Conservation (phyloP, 768 basidiomycete genomes). For the Trametes meyenii region DNA sequence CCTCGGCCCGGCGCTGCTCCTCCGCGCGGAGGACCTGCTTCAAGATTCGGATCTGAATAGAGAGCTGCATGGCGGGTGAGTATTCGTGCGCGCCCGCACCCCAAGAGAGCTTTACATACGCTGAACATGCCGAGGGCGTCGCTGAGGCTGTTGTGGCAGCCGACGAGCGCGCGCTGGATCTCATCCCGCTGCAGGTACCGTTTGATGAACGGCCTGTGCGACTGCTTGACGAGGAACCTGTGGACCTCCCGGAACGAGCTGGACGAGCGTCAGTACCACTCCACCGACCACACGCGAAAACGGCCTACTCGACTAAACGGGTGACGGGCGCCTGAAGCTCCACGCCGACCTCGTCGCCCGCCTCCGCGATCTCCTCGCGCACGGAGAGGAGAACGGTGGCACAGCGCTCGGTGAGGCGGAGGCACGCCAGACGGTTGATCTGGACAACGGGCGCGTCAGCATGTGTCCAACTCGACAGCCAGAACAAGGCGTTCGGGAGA, state of each 20-base stretch:
- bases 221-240: constrained; percentile 58
- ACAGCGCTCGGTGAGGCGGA: constrained; percentile 74
- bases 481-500: too few species aligned
- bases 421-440: constrained; percentile 69
- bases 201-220: constrained; percentile 72
- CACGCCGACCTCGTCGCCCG: constrained; percentile 50
- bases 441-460: constrained; percentile 30
- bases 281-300: background rate
- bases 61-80: constrained; percentile 36
- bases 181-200: constrained; percentile 78
- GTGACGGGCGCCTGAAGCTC: constrained; percentile 55
- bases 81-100: background rate
- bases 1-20: constrained; percentile 38
- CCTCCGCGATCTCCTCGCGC: constrained; percentile 60
- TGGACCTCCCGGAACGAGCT: constrained; percentile 50
- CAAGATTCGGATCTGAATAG: constrained; percentile 53
- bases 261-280: background rate
- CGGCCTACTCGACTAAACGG: constrained; percentile 53
- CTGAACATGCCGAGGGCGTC: constrained; percentile 62
- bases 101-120: constrained; percentile 33
- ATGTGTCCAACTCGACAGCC: too few species aligned
- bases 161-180: constrained; percentile 52
- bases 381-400: constrained; percentile 69
- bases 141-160: constrained; percentile 54
- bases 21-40: constrained; percentile 51